phyloP scores from a whole-genome alignment of 148 eudicot genomes.

The Amaranthus palmeri region DNA sequence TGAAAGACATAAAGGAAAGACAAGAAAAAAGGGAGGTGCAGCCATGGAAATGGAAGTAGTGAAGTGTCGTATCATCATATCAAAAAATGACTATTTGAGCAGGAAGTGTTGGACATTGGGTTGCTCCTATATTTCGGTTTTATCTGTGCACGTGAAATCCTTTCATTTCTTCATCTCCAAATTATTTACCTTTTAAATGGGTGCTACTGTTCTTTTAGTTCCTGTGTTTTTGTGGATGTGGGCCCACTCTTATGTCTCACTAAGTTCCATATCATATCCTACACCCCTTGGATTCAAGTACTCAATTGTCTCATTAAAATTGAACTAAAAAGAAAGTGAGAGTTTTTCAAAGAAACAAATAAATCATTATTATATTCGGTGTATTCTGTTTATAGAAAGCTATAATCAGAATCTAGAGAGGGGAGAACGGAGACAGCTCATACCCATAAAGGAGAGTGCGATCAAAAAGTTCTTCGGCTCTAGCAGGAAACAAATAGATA shows the following conservation, averaged over 20 bases:
- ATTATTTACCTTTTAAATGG: not conserved
- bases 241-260: slow-evolving; percentile 2
- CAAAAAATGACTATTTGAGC: slow-evolving; percentile 11
- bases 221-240: not conserved
- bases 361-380: too few species aligned
- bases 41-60: slow-evolving; percentile 5
- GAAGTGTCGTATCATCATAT: slow-evolving; percentile 23
- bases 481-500: too few species aligned
- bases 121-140: slow-evolving; percentile 21
- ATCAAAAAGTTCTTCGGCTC: too few species aligned
- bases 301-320: too few species aligned
- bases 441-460: too few species aligned
- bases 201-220: not conserved
- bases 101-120: slow-evolving; percentile 18
- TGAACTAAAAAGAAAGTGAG: too few species aligned
- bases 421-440: too few species aligned
- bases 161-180: not conserved
- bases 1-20: not conserved
- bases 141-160: slow-evolving; percentile 23
- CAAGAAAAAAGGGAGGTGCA: slow-evolving; percentile 8
- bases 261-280: not conserved
- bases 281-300: too few species aligned
- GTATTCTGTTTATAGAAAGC: too few species aligned
- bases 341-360: too few species aligned
- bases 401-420: too few species aligned